phyloP scores from a whole-genome alignment of 805 yeast genomes.

The Hanseniaspora clermontiae region DNA sequence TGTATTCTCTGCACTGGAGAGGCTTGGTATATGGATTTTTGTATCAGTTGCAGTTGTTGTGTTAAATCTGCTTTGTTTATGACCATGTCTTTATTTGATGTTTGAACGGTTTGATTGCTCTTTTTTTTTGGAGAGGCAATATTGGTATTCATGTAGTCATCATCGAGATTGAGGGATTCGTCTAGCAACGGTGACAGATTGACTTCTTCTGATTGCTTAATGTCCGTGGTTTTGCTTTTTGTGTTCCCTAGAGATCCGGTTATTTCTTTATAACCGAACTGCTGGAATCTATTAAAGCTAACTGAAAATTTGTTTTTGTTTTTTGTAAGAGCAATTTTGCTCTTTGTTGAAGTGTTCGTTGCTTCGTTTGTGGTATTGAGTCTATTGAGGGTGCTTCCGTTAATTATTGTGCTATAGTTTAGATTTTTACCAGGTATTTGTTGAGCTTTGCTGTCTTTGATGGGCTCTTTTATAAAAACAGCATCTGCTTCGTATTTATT shows the following conservation, averaged over 20 bases:
- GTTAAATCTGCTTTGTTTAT: constrained; percentile 8
- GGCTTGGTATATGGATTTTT: not conserved
- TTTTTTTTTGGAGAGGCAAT: not conserved
- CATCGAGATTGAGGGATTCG: not conserved
- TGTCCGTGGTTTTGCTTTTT: not conserved
- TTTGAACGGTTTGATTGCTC: not conserved
- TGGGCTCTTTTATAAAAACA: not conserved
- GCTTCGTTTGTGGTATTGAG: not conserved
- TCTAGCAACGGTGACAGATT: not conserved
- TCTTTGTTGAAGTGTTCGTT: not conserved
- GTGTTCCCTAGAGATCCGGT: too few species aligned
- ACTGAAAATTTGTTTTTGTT: constrained; percentile 4
- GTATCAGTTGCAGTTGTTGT: not conserved
- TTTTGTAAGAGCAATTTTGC: not conserved
- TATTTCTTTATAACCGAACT: constrained; percentile 3
- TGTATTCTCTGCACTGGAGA: constrained; percentile 7
- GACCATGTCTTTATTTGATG: not conserved
- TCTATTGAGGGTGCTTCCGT: not conserved
- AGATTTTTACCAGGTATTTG: not conserved
- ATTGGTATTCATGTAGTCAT: not conserved
- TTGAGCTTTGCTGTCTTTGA: not conserved
- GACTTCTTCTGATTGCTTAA: not conserved
- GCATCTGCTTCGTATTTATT: constrained; percentile 9
- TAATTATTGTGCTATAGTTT: not conserved
- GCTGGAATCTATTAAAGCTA: constrained; percentile 3